phyloP scores from a whole-genome alignment of 1,284 basidiomycete species.

The Tilletia indica region DNA sequence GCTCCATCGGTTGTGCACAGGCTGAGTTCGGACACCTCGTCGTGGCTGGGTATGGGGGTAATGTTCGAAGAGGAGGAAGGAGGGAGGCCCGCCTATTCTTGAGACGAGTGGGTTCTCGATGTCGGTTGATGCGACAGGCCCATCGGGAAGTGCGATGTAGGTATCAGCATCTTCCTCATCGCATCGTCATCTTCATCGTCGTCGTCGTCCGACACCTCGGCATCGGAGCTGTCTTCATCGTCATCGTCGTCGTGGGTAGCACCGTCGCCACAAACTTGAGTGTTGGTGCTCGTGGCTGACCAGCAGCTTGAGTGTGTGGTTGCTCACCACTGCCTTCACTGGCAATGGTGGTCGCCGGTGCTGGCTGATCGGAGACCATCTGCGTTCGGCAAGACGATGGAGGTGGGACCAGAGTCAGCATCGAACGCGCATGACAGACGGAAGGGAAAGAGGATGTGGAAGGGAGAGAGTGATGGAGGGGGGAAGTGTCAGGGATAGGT shows the following conservation, averaged over 20 bases:
- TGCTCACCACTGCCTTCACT: not conserved
- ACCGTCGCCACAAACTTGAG: slow-evolving; percentile 2
- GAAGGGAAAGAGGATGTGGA: not conserved
- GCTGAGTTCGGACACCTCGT: slow-evolving; percentile 29
- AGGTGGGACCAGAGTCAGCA: not conserved
- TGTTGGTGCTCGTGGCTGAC: not conserved
- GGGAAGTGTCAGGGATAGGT: not conserved
- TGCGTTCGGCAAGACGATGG: not conserved
- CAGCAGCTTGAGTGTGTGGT: not conserved
- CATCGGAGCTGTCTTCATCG: not conserved
- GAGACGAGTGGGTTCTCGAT: slow-evolving; percentile 53
- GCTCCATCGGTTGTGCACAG: slow-evolving; percentile 50
- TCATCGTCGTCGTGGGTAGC: not conserved
- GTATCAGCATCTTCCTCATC: slow-evolving; percentile 31
- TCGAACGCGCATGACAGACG: not conserved
- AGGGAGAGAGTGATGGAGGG: not conserved
- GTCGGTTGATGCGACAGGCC: slow-evolving; percentile 45
- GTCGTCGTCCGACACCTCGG: slow-evolving; percentile 21
- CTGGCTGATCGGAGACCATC: slow-evolving; percentile 1
- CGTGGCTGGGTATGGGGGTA: slow-evolving; percentile 18
- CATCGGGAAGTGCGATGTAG: slow-evolving; percentile 51
- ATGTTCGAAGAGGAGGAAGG: not conserved
- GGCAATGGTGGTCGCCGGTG: not conserved
- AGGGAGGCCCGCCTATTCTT: slow-evolving; percentile 41
- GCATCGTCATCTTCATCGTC: slow-evolving; percentile 12